Evolutionary conservation across 306 rosid species (phyloP).

Genomic region (Lablab purpureus): DNA sequence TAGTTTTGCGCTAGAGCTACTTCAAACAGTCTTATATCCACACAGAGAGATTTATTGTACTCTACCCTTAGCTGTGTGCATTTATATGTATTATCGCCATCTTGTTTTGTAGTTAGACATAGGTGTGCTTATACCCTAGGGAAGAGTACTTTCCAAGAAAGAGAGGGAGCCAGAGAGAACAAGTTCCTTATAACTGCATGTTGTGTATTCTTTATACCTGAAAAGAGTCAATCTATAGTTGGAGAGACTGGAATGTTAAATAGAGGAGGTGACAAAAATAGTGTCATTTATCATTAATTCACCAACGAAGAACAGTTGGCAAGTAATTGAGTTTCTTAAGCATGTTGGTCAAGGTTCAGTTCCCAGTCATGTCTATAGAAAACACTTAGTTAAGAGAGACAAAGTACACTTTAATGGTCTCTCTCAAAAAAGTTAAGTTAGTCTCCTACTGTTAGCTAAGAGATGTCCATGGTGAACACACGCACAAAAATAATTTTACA

Average conservation of each 20-base stretch:
- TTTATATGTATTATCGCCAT: background rate
- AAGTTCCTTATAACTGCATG: constrained; percentile 18
- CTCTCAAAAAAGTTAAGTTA: background rate
- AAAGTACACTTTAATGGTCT: background rate
- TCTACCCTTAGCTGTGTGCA: background rate
- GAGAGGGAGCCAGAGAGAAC: background rate
- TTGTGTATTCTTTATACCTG: background rate
- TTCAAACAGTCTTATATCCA: constrained; percentile 7
- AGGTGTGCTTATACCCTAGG: constrained; percentile 2
- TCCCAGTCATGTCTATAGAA: background rate
- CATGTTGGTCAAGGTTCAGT: background rate
- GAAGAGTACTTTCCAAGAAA: constrained; percentile 15
- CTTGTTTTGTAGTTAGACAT: background rate
- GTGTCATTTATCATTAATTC: constrained; percentile 23
- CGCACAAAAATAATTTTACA: background rate
- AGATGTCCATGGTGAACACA: background rate
- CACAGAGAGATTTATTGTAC: background rate
- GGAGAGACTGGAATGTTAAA: background rate
- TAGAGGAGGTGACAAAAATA: constrained; percentile 2
- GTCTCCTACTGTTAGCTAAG: background rate
- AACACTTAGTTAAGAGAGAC: background rate
- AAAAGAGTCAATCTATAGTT: constrained; percentile 16
- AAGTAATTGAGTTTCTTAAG: background rate
- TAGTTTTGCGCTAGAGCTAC: background rate
- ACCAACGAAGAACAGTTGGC: background rate